A percentile compares a stretch with the other conserved stretches of the same genome.
These are phyloP conservation scores for Penicillium sclerotigenum DNA, from an alignment of 2,329 filamentous ascomycete species.

Conservation along the genomic window DNA sequence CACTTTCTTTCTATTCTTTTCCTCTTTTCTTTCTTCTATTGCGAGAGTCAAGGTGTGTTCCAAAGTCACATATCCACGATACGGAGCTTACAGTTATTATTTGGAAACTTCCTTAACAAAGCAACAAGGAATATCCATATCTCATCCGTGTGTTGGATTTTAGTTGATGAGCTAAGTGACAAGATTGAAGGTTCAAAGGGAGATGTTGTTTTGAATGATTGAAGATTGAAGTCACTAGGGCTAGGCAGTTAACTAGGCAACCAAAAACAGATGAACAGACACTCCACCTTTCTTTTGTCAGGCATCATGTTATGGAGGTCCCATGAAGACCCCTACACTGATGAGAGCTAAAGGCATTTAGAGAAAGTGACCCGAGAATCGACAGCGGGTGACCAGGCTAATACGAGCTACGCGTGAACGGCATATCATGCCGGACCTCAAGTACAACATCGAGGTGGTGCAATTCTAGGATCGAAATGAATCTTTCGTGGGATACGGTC, in stretches of 20 bases:
- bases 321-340: background rate
- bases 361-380: too few species aligned
- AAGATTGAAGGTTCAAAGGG: background rate
- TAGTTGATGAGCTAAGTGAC: constrained; percentile 34
- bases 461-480: too few species aligned
- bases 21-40: constrained; percentile 48
- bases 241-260: background rate
- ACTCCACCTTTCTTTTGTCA: background rate
- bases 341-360: background rate
- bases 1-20: background rate
- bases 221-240: background rate
- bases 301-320: background rate
- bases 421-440: background rate
- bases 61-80: constrained; percentile 97
- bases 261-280: background rate
- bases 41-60: constrained; percentile 85
- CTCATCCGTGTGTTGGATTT: constrained; percentile 80
- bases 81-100: constrained; percentile 87
- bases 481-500: too few species aligned
- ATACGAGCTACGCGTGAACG: background rate
- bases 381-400: background rate
- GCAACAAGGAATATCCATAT: constrained; percentile 79
- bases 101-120: constrained; percentile 82
- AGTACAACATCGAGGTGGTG: background rate
- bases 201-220: background rate